Evolutionary conservation across 495 filamentous ascomycete species (phyloP), one percentile per base, ranked within the genome.

Genomic region (Aspergillus sparsus): DNA sequence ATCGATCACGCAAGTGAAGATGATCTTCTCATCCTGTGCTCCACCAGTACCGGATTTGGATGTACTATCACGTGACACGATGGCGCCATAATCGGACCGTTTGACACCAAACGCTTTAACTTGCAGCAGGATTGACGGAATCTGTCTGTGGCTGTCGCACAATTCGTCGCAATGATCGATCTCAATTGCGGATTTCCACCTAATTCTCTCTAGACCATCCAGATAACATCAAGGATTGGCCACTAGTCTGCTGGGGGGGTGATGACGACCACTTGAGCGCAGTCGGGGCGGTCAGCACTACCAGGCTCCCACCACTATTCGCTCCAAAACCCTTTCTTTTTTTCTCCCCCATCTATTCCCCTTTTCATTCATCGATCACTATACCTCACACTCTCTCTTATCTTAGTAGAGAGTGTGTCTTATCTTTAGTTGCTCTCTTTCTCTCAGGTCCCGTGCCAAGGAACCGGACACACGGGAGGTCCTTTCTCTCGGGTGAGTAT

Each of bases 1-100:
- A 45, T 56, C 35, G 41, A 64, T 68, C 62, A 63, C 65, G 65
- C 62, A 62, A 67, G 53, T 32, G 51, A 52, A 27, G 34, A 45
- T 49, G 21, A n/a, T 27, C 34, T 49, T 60, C 56, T 61, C 61
- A 52, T 62, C 45, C 45, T 57, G 10, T 33, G 39, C 58, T 55
- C 41, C 21, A 37, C 53, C 46, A 6, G 39, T 18, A 27, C 47
- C 54, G 31, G 46, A 8, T 36, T 36, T 44, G 45, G 46, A 35
- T 7, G n/a, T 5, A 13, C 13, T 16, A 7, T 41, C 66, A 68
- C 66, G 66, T 68, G 66, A 49, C 15, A 35, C 47, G 54, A 68
- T 68, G 60, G 60, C 66, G 66, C 66, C 57, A 68, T 68, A n/a
- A 21, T 11, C 36, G 18, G 11, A 27, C 3, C 6, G 7, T 7